A percentile compares a stretch with the other conserved stretches of the same genome.
Conservation (phyloP, 2,329 filamentous ascomycete genomes). For the Cercospora beticola region DNA sequence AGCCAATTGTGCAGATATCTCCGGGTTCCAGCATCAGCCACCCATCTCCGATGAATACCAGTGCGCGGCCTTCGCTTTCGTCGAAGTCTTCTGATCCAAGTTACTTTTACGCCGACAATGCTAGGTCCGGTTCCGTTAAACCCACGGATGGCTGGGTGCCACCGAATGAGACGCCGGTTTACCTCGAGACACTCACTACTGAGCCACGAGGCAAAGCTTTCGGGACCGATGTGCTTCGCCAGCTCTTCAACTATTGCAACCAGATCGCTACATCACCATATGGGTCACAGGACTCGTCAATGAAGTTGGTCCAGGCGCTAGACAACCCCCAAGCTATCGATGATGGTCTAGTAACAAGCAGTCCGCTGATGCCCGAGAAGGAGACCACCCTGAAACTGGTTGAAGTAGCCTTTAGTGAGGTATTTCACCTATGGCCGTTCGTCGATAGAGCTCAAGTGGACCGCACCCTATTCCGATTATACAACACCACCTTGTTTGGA, state of each 20-base stretch:
- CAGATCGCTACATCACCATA: neutral
- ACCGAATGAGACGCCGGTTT: neutral
- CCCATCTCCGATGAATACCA: neutral
- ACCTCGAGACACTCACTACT: conserved; percentile 19
- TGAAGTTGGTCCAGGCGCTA: conserved; percentile 23
- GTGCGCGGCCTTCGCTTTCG: neutral
- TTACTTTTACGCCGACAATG: neutral
- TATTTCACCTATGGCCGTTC: conserved; percentile 24
- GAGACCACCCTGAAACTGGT: conserved; percentile 12
- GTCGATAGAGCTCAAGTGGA: conserved; percentile 20
- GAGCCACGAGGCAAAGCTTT: conserved; percentile 24
- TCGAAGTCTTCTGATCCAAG: neutral
- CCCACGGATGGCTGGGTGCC: neutral
- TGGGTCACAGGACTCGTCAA: conserved; percentile 11
- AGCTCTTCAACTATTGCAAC: conserved; percentile 21
- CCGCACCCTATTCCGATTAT: conserved; percentile 19
- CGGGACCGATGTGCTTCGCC: conserved; percentile 24
- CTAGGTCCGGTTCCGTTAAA: neutral
- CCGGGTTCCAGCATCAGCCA: neutral
- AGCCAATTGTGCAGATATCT: neutral
- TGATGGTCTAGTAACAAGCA: neutral
- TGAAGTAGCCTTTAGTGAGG: conserved; percentile 20
- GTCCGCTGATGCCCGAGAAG: conserved; percentile 18
- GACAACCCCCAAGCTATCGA: conserved; percentile 16
- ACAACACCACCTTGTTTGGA: conserved; percentile 20